These are phyloP conservation scores for Hapsidospora chrysogenum DNA, from an alignment of 495 filamentous ascomycete species.

Conservation along the genomic window DNA sequence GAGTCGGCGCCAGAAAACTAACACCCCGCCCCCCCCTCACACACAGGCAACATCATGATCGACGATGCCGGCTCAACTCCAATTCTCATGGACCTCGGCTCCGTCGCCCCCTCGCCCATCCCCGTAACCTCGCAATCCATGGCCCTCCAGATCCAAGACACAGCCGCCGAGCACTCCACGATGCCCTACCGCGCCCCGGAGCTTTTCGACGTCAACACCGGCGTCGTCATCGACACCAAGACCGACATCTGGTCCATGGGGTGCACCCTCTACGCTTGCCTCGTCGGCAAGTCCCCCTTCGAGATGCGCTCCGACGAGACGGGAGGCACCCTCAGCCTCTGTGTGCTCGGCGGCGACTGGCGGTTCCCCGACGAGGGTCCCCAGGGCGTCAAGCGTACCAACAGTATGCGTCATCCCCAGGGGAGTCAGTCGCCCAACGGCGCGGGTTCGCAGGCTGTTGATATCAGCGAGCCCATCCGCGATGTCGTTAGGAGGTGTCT, in stretches of 20 bases:
- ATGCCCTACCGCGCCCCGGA: constrained; percentile 98
- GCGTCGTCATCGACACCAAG: constrained; percentile 82
- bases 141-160: constrained; percentile 82
- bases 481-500: constrained; percentile 79
- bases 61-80: constrained; percentile 69
- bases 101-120: constrained; percentile 71
- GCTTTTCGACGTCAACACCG: constrained; percentile 95
- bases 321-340: constrained; percentile 80
- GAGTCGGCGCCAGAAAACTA: not conserved
- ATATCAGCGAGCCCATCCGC: constrained; percentile 60
- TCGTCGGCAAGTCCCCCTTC: constrained; percentile 92
- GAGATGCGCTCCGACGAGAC: constrained; percentile 92
- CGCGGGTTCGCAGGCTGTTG: constrained; percentile 11
- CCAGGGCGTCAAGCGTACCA: constrained; percentile 26
- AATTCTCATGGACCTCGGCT: constrained; percentile 97
- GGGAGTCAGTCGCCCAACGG: constrained; percentile 32
- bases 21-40: not conserved
- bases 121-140: constrained; percentile 87
- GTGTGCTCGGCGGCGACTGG: constrained; percentile 84
- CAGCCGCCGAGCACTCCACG: constrained; percentile 86
- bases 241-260: constrained; percentile 97
- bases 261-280: constrained; percentile 88
- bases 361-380: constrained; percentile 72
- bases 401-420: constrained; percentile 13
- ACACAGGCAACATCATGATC: constrained; percentile 91